Evolutionary conservation across 75 land plant species (phyloP).

Genomic region (Sequoia sempervirens): DNA sequence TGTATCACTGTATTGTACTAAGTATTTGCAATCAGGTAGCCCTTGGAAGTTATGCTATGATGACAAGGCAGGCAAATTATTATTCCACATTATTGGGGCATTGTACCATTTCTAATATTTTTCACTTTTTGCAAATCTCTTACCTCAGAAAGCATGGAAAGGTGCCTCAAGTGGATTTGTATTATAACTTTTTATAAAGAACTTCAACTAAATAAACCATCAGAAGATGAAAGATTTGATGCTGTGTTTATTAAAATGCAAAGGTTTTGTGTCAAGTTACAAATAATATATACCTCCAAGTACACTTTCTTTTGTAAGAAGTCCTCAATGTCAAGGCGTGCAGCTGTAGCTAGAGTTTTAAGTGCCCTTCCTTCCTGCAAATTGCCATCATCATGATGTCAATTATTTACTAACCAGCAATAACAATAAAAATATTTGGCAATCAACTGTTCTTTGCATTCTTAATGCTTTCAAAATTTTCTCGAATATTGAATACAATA

Average conservation of each 20-base stretch:
- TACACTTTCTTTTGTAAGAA: constrained; percentile 84
- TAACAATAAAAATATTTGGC: not conserved
- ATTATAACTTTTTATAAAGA: not conserved
- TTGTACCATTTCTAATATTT: not conserved
- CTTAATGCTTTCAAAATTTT: not conserved
- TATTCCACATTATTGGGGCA: not conserved
- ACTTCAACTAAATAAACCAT: not conserved
- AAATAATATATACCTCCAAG: constrained; percentile 63
- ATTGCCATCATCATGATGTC: not conserved
- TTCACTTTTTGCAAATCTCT: not conserved
- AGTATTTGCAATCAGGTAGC: too few relatives aligned
- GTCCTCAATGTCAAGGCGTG: constrained; percentile 97
- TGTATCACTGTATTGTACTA: too few relatives aligned
- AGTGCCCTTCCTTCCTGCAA: constrained; percentile 71
- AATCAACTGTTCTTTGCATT: not conserved
- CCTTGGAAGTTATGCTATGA: too few relatives aligned
- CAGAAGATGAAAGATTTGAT: not conserved
- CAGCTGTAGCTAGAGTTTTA: constrained; percentile 88
- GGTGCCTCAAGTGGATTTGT: not conserved
- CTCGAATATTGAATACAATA: not conserved
- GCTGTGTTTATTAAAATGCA: not conserved
- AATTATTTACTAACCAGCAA: not conserved
- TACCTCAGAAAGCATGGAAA: not conserved
- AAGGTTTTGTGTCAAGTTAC: not conserved
- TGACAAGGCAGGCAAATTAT: too few relatives aligned